Base-by-base conservation (phyloP, 176 grass and related monocot genomes). In the Alloteropsis semialata region DNA sequence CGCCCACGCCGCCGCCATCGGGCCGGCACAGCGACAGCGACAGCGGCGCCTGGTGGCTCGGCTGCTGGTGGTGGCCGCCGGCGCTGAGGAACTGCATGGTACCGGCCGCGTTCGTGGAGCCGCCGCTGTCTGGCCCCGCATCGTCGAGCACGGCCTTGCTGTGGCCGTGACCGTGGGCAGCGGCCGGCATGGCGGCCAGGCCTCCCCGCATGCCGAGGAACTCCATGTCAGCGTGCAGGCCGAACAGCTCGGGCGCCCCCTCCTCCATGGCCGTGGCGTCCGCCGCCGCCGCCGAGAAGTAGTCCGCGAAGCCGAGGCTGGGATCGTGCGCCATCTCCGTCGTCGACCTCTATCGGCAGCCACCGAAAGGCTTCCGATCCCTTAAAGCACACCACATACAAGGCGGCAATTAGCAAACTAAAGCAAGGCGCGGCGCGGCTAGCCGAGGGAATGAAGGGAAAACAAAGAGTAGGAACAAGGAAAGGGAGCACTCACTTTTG, bases 171-270 rank as follows among this genome's bases (percentile, higher is more conserved):
- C 80, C 43, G 62, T 78, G 54, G 48, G 28, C 57, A 16, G 79
- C 62, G 34, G 29, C 69, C 46, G 88, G 82, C 78, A 86, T 78
- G 53, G 79, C 27, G 46, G 78, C 17, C 33, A 90, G 65, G 46
- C 84, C 84, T 8, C 83, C 84, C 5, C 84, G 61, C 63, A 92
- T 86, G 62, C 84, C 92, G 71, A 98, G 82, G 29, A 90, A 83
- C 83, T 95, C 90, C 69, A 98, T 90, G 67, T 90, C 91, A 25
- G 48, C 24, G 33, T 96, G 96, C 45, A 94, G 12, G 29, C 88
- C 80, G 78, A 81, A 99, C 10, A 96, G 80, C 65, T 98, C 92
- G 30, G 83, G 87, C 34, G 89, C 73, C 6, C 39, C 87, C 5
- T 85, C 28, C 43, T 85, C 89, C 60, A 96, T 90, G 39, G 49